phyloP scores from a whole-genome alignment of 768 basidiomycete species.

The Royoungia palumana region DNA sequence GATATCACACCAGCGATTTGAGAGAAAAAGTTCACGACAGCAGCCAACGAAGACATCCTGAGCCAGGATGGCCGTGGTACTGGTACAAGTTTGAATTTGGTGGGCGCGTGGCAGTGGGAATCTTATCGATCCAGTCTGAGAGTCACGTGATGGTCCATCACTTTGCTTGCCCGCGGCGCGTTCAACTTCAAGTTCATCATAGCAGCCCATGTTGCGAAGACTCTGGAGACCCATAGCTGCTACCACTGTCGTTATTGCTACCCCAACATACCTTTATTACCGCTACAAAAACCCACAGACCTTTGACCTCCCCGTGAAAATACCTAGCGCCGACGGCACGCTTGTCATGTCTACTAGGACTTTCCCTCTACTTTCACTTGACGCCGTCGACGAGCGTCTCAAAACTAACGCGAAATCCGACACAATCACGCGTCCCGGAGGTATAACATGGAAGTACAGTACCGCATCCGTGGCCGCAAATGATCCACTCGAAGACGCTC shows the following conservation, averaged over 20 bases:
- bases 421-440: slow-evolving; percentile 46
- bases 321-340: slow-evolving; percentile 56
- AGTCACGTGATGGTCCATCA: slow-evolving; percentile 16
- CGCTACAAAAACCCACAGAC: slow-evolving; percentile 43
- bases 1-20: slow-evolving; percentile 18
- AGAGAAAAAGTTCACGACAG: background rate
- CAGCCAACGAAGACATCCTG: background rate
- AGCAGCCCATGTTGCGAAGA: slow-evolving; percentile 51
- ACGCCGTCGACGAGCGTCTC: slow-evolving; percentile 55
- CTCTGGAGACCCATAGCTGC: slow-evolving; percentile 69
- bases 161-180: no score
- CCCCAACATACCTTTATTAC: slow-evolving; percentile 61
- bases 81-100: slow-evolving; percentile 18
- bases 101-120: slow-evolving; percentile 23
- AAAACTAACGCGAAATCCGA: slow-evolving; percentile 49
- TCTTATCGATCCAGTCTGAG: slow-evolving; percentile 17
- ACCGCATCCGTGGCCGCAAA: slow-evolving; percentile 84
- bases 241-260: slow-evolving; percentile 49
- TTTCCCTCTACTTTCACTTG: slow-evolving; percentile 54
- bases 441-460: slow-evolving; percentile 68
- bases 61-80: slow-evolving; percentile 26
- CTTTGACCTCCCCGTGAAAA: slow-evolving; percentile 58
- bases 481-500: slow-evolving; percentile 88
- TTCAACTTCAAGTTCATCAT: background rate
- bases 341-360: slow-evolving; percentile 49